Base-by-base conservation (phyloP, 75 land plant genomes). In the Gnetum montanum region DNA sequence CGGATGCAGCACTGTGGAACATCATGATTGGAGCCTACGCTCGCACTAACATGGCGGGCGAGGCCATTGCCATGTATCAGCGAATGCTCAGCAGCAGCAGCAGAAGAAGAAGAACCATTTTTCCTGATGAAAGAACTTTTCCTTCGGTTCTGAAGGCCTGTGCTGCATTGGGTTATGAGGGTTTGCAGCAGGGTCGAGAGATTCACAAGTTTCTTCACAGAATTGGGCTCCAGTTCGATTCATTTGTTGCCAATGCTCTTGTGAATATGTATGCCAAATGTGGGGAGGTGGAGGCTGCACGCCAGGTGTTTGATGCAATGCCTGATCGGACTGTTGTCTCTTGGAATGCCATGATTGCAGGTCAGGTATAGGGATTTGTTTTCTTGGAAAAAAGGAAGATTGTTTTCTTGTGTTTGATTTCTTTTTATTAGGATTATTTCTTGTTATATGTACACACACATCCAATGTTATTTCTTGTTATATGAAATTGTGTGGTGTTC, bases 191-290 rank as follows among this genome's bases (percentile, higher is more conserved):
- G 18, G 80, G 71, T 4, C 46, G 26, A 54, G 67, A 59, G 31
- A 56, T 72, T 12, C 80, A 77, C 35, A 57, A 63, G 15, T 31
- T 62, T 33, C 30, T 62, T 60, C 10, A 64, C 6, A 63, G 65
- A 29, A 33, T 15, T 40, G 52, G 51, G 8, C 25, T 46, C 8
- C 41, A 26, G 15, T 28, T 27, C 8, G 70, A 78, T 57, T 48
- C 60, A 23, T 74, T 53, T 44, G 66, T 82, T n/a, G 65, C 48
- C 3, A 82, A 72, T 70, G 74, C 82, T 25, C 57, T 82, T 53
- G 35, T 82, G 11, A 57, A 74, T 53, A 78, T 82, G 85, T 78
- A 78, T 46, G 69, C 61, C 36, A 74, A 73, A 27, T 61, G 66
- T 60, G 71, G 78, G 29, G 47, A 43, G 34, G 35, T 74, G 6